Evolutionary conservation across 148 eudicot genomes (phyloP).

Genomic region (Persicaria maculosa): DNA sequence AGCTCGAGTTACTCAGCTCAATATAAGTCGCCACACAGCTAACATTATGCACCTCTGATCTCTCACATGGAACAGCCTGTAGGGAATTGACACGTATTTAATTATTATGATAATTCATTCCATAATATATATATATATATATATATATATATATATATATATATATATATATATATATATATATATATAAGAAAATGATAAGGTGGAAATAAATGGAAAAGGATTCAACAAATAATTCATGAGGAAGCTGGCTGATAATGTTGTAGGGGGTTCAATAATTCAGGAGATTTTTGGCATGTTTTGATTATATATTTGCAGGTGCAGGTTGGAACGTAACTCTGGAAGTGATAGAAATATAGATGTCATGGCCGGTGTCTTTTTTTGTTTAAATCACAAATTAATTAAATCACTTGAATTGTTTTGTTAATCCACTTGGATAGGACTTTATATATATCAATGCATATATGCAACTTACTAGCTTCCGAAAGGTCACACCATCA

Average conservation of each 20-base stretch:
- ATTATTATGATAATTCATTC: neutral
- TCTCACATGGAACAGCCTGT: slow-evolving; percentile 10
- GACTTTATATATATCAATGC: too few relatives aligned
- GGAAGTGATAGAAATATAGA: neutral
- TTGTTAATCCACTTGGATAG: too few relatives aligned
- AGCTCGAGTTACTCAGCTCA: too few relatives aligned
- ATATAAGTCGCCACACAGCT: neutral
- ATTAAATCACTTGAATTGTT: too few relatives aligned
- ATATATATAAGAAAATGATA: too few relatives aligned
- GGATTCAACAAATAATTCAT: neutral
- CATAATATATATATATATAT: too few relatives aligned
- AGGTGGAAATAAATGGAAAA: too few relatives aligned
- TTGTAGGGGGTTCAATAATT: slow-evolving; percentile 1
- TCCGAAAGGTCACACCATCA: too few relatives aligned
- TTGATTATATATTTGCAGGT: neutral
- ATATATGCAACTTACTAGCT: too few relatives aligned
- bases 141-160: too few relatives aligned
- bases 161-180: too few relatives aligned
- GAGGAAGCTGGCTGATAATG: neutral
- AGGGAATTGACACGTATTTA: slow-evolving; percentile 1
- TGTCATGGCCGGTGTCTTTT: neutral
- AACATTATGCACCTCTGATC: neutral
- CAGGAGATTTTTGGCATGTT: slow-evolving; percentile 7
- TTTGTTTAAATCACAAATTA: neutral
- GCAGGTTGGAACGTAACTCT: neutral